Percentiles rank a stretch among this genome's conserved stretches.
These are phyloP conservation scores for Cinnamomum micranthum DNA, from an alignment of 164 flowering plant genomes.

Conservation along the genomic window DNA sequence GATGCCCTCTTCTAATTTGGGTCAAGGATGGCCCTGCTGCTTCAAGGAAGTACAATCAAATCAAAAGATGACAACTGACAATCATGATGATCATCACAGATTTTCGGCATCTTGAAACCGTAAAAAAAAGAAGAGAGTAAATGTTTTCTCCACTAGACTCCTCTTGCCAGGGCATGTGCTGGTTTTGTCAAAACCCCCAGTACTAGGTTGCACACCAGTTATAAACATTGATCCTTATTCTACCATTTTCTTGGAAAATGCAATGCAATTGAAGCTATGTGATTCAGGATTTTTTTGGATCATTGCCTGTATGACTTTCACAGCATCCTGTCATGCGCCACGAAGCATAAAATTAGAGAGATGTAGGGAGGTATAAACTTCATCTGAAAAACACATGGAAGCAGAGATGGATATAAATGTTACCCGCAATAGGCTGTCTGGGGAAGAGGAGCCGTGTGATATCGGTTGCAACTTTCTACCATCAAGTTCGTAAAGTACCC, in stretches of 20 bases:
- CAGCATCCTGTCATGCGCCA: constrained; percentile 66
- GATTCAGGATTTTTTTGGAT: constrained; percentile 73
- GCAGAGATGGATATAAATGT: not conserved
- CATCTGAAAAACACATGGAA: not conserved
- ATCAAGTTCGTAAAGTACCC: constrained; percentile 89
- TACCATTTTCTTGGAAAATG: constrained; percentile 59
- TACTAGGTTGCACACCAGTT: too few relatives aligned
- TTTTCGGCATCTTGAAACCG: too few relatives aligned
- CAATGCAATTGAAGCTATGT: constrained; percentile 82
- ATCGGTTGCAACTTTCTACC: constrained; percentile 78
- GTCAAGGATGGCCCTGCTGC: too few relatives aligned
- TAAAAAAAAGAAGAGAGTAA: too few relatives aligned
- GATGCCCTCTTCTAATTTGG: too few relatives aligned
- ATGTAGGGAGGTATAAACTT: not conserved
- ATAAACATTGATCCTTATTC: not conserved
- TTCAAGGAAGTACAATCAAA: too few relatives aligned
- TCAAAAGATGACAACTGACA: too few relatives aligned
- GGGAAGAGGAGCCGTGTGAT: constrained; percentile 79
- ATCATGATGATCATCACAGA: too few relatives aligned
- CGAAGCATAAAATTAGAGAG: not conserved
- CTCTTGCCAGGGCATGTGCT: too few relatives aligned
- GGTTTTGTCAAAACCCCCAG: too few relatives aligned
- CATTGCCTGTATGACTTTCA: constrained; percentile 63
- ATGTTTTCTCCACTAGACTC: too few relatives aligned
- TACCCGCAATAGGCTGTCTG: constrained; percentile 69